Evolutionary conservation across 108 stramenopile genomes (phyloP).

Genomic region (Epithemia pelagica): DNA sequence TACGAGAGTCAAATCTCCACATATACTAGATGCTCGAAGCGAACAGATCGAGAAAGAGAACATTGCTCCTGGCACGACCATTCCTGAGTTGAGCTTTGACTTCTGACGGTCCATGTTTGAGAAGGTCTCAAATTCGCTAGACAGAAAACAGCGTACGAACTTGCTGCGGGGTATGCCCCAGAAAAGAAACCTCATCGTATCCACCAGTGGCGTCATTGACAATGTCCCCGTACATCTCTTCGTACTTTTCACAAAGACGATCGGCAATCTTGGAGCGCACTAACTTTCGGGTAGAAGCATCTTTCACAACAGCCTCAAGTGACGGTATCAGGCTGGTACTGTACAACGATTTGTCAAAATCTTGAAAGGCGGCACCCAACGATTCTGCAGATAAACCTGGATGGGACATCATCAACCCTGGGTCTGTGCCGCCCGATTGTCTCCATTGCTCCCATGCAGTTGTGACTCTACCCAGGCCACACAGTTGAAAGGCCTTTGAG

Average conservation of each 20-base stretch:
- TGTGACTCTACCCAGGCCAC: constrained; percentile 41
- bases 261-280: constrained; percentile 60
- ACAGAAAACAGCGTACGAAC: constrained; percentile 45
- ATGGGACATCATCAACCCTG: constrained; percentile 47
- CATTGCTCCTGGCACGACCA: no score
- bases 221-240: constrained; percentile 45
- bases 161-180: constrained; percentile 65
- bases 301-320: constrained; percentile 69
- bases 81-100: no score
- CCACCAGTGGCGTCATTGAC: constrained; percentile 53
- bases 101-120: no score
- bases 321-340: constrained; percentile 66
- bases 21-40: no score
- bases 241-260: constrained; percentile 48
- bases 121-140: background rate
- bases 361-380: constrained; percentile 54
- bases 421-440: constrained; percentile 20
- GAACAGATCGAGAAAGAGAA: no score
- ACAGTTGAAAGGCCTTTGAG: constrained; percentile 49
- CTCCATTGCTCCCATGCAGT: constrained; percentile 38
- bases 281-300: constrained; percentile 63
- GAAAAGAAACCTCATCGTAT: constrained; percentile 68
- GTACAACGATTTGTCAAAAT: constrained; percentile 74
- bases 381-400: constrained; percentile 66
- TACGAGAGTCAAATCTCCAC: no score